These are phyloP conservation scores for Oryza glaberrima DNA, from an alignment of 176 grass and related monocot species.

Conservation along the genomic window DNA sequence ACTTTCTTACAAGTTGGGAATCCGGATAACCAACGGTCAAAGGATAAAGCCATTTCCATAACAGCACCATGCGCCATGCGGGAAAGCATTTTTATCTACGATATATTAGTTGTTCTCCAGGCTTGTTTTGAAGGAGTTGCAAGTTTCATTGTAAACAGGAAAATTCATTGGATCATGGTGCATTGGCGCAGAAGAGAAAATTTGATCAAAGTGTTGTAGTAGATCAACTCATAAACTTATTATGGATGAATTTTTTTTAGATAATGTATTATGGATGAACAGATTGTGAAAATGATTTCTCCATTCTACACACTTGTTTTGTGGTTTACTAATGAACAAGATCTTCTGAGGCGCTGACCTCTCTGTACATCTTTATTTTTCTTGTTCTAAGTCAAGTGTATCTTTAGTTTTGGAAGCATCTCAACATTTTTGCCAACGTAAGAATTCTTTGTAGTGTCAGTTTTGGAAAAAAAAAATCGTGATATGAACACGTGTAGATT, in stretches of 20 bases:
- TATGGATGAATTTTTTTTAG: background rate
- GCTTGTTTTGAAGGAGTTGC: background rate
- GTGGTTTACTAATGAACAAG: constrained; percentile 1
- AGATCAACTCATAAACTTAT: background rate
- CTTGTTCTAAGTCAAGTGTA: background rate
- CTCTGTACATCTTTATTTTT: background rate
- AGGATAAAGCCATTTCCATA: background rate
- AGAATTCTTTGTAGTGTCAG: constrained; percentile 1
- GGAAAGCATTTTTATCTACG: background rate
- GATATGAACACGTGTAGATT: constrained; percentile 9
- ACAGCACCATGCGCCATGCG: background rate
- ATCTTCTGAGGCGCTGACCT: background rate
- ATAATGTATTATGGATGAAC: background rate
- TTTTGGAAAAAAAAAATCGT: background rate
- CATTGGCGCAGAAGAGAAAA: background rate
- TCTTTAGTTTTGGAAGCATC: constrained; percentile 22
- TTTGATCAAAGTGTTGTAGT: background rate
- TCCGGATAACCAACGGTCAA: background rate
- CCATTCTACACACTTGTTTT: background rate
- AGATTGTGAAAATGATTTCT: background rate
- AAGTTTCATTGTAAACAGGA: background rate
- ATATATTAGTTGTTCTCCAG: background rate
- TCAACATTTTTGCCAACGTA: background rate
- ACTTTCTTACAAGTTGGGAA: background rate
- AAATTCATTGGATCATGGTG: background rate